A percentile compares a stretch with the other conserved stretches of the same genome.
phyloP scores from a whole-genome alignment of 116 monocot genomes.

The Cymodocea nodosa region DNA sequence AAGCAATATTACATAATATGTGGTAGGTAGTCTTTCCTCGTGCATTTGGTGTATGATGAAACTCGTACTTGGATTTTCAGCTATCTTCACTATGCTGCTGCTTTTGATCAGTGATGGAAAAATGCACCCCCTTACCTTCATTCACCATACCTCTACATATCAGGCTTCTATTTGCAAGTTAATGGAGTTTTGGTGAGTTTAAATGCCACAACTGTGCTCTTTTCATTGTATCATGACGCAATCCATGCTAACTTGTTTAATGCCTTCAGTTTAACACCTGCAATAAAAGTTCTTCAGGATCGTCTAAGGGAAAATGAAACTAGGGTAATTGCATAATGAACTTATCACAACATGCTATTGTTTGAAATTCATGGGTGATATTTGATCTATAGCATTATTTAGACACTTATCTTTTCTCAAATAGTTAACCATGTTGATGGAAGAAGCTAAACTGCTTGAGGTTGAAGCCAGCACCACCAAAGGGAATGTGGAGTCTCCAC shows the following conservation, averaged over 20 bases:
- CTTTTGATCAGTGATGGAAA: slow-evolving; percentile 53
- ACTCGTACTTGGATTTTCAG: background rate
- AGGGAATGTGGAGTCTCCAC: slow-evolving; percentile 7
- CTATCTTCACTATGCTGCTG: slow-evolving; percentile 1
- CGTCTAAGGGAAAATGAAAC: slow-evolving; percentile 70
- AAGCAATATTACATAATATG: slow-evolving; percentile 58
- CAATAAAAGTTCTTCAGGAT: slow-evolving; percentile 64
- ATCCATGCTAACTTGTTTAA: background rate
- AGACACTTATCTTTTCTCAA: background rate
- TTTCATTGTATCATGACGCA: background rate
- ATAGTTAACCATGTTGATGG: slow-evolving; percentile 38
- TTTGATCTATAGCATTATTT: background rate
- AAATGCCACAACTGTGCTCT: background rate
- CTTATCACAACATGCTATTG: background rate
- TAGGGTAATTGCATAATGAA: slow-evolving; percentile 34
- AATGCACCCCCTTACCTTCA: slow-evolving; percentile 77
- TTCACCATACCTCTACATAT: slow-evolving; percentile 92
- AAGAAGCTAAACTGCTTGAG: slow-evolving; percentile 45
- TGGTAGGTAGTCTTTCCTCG: slow-evolving; percentile 24
- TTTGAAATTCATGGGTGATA: too few relatives aligned
- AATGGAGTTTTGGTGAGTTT: slow-evolving; percentile 80
- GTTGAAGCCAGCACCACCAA: slow-evolving; percentile 12
- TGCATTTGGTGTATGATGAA: background rate
- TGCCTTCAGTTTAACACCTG: slow-evolving; percentile 57
- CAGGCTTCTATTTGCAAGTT: slow-evolving; percentile 98